Percentiles rank a stretch among this genome's conserved stretches.
Conservation (phyloP, 108 stramenopile species). For the Stephanodiscus triporus region DNA sequence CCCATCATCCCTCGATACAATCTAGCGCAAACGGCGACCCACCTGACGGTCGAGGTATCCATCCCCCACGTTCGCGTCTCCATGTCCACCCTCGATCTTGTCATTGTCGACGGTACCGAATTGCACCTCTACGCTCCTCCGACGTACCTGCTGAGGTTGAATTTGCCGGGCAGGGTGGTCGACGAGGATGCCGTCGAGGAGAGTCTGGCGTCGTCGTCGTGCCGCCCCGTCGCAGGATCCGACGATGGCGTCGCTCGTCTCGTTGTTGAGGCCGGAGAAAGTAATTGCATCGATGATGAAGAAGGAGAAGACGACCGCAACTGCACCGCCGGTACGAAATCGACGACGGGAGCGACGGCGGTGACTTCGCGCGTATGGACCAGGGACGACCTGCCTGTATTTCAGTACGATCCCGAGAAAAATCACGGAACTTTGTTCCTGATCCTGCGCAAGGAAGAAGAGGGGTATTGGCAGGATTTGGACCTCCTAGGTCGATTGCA, state of each 20-base stretch:
- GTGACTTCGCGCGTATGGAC: conserved; percentile 17
- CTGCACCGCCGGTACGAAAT: background rate
- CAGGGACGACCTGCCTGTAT: conserved; percentile 43
- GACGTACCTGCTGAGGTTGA: conserved; percentile 66
- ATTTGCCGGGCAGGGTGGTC: conserved; percentile 56
- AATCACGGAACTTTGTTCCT: conserved; percentile 51
- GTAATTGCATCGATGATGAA: conserved; percentile 7
- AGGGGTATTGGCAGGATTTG: conserved; percentile 77
- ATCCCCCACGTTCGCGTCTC: conserved; percentile 83
- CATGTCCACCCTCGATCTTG: conserved; percentile 56
- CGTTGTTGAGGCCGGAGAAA: background rate
- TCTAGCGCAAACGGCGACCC: conserved; percentile 58
- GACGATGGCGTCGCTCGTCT: conserved; percentile 1
- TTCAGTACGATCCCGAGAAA: conserved; percentile 47
- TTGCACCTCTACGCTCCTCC: conserved; percentile 74
- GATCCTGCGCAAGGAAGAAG: conserved; percentile 50
- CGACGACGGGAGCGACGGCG: background rate
- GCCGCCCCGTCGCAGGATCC: background rate
- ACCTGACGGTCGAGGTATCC: conserved; percentile 59
- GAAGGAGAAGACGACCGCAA: background rate
- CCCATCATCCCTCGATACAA: conserved; percentile 79
- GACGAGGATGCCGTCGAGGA: conserved; percentile 40
- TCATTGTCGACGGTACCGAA: conserved; percentile 57
- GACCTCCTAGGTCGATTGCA: conserved; percentile 73
- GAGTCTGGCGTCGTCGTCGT: conserved; percentile 6